A percentile compares a stretch with the other conserved stretches of the same genome.
phyloP scores from a whole-genome alignment of 495 filamentous ascomycete genomes.

The Xylaria bambusicola region DNA sequence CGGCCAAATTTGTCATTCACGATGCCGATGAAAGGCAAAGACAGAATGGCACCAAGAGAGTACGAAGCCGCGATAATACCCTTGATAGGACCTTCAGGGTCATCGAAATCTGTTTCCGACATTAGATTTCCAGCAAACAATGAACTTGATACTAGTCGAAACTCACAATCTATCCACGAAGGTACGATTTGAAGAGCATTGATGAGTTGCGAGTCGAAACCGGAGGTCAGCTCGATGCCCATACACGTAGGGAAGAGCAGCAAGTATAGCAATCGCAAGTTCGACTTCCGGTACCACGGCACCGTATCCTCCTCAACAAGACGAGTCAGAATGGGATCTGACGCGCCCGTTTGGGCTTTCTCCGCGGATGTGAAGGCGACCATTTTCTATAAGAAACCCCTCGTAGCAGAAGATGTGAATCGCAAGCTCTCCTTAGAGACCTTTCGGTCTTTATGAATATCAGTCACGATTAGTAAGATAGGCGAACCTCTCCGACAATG shows the following conservation, averaged over 20 bases:
- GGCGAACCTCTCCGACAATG: background rate
- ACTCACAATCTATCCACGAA: conserved; percentile 58
- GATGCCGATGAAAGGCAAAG: conserved; percentile 58
- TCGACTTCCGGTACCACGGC: conserved; percentile 64
- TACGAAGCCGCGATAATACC: conserved; percentile 51
- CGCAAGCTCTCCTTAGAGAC: background rate
- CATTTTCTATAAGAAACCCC: conserved; percentile 13
- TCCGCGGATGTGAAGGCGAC: conserved; percentile 15
- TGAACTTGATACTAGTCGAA: background rate
- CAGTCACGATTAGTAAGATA: background rate
- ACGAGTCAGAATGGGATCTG: conserved; percentile 45
- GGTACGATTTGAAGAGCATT: conserved; percentile 63
- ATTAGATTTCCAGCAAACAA: background rate
- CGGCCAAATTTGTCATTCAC: conserved; percentile 62
- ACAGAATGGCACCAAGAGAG: conserved; percentile 58
- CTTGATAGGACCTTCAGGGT: conserved; percentile 43
- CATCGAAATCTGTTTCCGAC: conserved; percentile 32
- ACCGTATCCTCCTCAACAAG: conserved; percentile 53
- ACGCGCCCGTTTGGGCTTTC: conserved; percentile 27
- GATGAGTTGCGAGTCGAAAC: conserved; percentile 67
- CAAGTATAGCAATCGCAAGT: conserved; percentile 63
- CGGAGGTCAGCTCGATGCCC: conserved; percentile 68
- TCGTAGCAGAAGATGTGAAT: background rate
- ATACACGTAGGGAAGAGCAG: conserved; percentile 64
- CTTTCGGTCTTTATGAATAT: background rate